A percentile compares a stretch with the other conserved stretches of the same genome.
These are phyloP conservation scores for Platismatia glauca DNA, from an alignment of 495 filamentous ascomycete genomes.

Conservation along the genomic window DNA sequence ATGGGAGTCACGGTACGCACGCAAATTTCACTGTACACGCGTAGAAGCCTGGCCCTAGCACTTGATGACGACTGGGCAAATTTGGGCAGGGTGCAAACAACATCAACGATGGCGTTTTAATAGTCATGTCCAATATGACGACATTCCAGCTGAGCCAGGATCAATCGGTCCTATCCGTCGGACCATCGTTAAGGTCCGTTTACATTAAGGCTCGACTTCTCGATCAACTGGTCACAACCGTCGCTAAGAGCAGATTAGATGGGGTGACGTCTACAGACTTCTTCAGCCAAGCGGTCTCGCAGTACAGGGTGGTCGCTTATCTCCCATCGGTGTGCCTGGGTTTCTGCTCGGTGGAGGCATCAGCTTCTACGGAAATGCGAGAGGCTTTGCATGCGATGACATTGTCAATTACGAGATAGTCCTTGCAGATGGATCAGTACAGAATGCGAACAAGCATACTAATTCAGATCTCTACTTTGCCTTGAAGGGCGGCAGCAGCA, in stretches of 20 bases:
- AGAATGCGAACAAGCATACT: slow-evolving; percentile 41
- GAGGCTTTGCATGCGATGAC: slow-evolving; percentile 44
- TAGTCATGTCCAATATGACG: slow-evolving; percentile 46
- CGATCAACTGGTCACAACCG: too few species aligned
- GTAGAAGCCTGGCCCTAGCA: too few species aligned
- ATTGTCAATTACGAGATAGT: slow-evolving; percentile 50
- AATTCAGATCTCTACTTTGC: slow-evolving; percentile 55
- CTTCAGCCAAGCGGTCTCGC: slow-evolving; percentile 39
- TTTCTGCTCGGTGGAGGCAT: slow-evolving; percentile 47
- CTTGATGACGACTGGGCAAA: too few species aligned
- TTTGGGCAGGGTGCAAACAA: slow-evolving; percentile 41
- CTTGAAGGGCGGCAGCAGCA: slow-evolving; percentile 45
- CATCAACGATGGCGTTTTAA: slow-evolving; percentile 45
- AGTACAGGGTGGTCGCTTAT: slow-evolving; percentile 46
- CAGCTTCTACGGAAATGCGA: slow-evolving; percentile 37
- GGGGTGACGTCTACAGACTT: slow-evolving; percentile 45
- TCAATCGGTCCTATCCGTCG: slow-evolving; percentile 32
- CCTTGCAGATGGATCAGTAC: slow-evolving; percentile 47
- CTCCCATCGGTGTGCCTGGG: slow-evolving; percentile 47
- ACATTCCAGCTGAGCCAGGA: slow-evolving; percentile 30
- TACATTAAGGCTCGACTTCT: too few species aligned
- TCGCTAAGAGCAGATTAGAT: slow-evolving; percentile 19
- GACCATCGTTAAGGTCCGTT: slow-evolving; percentile 30
- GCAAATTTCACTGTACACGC: too few species aligned
- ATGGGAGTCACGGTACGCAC: slow-evolving; percentile 9